Evolutionary conservation across 495 filamentous ascomycete genomes (phyloP), one percentile per base, ranked within the genome.

Genomic region (Xylaria venustula): DNA sequence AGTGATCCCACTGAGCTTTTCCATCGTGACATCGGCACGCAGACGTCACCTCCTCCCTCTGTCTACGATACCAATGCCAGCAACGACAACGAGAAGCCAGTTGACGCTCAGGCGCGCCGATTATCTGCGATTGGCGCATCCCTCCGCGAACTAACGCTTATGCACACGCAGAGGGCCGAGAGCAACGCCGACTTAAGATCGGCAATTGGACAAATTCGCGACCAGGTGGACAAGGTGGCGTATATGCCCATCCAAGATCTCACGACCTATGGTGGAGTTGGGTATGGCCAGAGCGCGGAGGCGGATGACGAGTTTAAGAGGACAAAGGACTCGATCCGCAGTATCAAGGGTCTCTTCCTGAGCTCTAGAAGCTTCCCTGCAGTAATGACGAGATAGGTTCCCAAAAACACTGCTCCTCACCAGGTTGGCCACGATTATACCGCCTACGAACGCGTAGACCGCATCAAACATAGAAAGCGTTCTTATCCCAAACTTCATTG

Each of bases 321-420:
- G 68, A 83, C 95, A 15, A 93, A 89, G 75, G 83, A 87, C 22
- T 91, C 95, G 69, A 96, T 98, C 61, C 79, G 92, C 51, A 84
- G 91, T 63, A 86, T 98, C n/a, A 98, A 98, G 80, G 93, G 94
- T 17, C 88, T 93, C 47, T 77, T 98, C 72, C 67, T 98, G 70
- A 93, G 88, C 78, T 87, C 92, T 17, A 80, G 86, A 69, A 85
- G 77, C 61, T 87, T 88, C 66, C 83, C 85, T 7, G 64, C 71
- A 23, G 63, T 61, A 32, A 40, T 63, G 47, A 56, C 67, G 2
- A 63, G 69, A 69, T 71, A 71, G 64, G 46, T 51, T 48, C 37
- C 30, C 2, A 28, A 50, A 40, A 48, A 54, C 45, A 34, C 50
- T 45, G 19, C 17, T 28, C 28, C 47, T 46, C 8, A 14, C 40